Conservation (phyloP, 2,329 filamentous ascomycete genomes). For the Amauroascus verrucosus region DNA sequence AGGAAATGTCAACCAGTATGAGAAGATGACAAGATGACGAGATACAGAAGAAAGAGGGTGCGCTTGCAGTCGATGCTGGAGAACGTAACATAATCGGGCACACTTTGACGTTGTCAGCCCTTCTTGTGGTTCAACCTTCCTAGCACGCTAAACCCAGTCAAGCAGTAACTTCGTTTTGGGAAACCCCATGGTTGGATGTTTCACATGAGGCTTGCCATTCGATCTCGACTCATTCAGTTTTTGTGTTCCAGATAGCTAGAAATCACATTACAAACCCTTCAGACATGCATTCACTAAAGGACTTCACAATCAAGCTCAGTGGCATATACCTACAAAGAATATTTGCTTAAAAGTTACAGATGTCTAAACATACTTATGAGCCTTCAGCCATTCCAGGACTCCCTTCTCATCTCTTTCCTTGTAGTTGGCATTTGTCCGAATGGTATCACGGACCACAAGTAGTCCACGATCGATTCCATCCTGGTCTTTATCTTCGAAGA, state of each 20-base stretch:
- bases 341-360: background rate
- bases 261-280: background rate
- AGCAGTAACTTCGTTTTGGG: background rate
- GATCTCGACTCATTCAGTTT: background rate
- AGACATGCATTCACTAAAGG: background rate
- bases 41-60: conserved; percentile 11
- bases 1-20: conserved; percentile 8
- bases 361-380: conserved; percentile 47
- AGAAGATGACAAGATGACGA: conserved; percentile 5
- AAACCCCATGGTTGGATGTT: background rate
- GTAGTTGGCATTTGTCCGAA: conserved; percentile 74
- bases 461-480: conserved; percentile 77
- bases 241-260: background rate
- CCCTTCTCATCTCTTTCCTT: conserved; percentile 61
- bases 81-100: background rate
- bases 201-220: background rate
- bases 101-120: conserved; percentile 12
- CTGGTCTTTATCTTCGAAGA: conserved; percentile 82
- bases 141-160: background rate
- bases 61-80: conserved; percentile 4
- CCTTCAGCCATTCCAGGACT: conserved; percentile 68
- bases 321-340: background rate
- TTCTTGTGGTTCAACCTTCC: background rate
- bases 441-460: conserved; percentile 74
- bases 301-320: background rate